Conservation (phyloP, 2,329 filamentous ascomycete genomes). For the Exophiala spinifera region DNA sequence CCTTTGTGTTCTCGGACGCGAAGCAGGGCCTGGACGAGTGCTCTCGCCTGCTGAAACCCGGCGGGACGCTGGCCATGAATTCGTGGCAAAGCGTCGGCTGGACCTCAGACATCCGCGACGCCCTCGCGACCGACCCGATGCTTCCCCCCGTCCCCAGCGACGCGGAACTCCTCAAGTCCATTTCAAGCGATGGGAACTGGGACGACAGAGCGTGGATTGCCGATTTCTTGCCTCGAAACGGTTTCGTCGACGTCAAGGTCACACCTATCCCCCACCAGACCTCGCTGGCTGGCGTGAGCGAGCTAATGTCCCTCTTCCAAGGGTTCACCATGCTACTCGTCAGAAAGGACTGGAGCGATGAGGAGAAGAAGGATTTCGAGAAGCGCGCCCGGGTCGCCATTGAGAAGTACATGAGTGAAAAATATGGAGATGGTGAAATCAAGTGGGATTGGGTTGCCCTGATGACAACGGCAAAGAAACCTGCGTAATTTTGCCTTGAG, state of each 20-base stretch:
- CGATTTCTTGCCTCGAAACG: background rate
- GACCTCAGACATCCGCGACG: conserved; percentile 29
- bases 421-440: conserved; percentile 17
- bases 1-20: conserved; percentile 48
- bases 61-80: conserved; percentile 36
- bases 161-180: conserved; percentile 13
- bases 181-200: conserved; percentile 9
- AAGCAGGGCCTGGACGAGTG: conserved; percentile 34
- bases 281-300: background rate
- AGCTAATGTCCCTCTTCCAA: conserved; percentile 6
- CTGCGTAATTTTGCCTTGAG: conserved; percentile 2
- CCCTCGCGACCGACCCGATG: conserved; percentile 31
- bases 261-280: conserved; percentile 5
- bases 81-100: conserved; percentile 39
- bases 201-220: conserved; percentile 8
- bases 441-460: conserved; percentile 30
- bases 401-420: conserved; percentile 16
- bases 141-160: conserved; percentile 30
- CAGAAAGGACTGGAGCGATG: conserved; percentile 11
- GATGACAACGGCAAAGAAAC: conserved; percentile 34
- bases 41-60: conserved; percentile 36
- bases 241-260: conserved; percentile 16
- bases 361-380: conserved; percentile 12
- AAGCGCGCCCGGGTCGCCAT: conserved; percentile 10
- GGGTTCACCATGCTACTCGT: conserved; percentile 10